Evolutionary conservation across 352 stramenopile species (phyloP), one percentile per base, ranked within the genome.

Genomic region (Pythium dissimile): DNA sequence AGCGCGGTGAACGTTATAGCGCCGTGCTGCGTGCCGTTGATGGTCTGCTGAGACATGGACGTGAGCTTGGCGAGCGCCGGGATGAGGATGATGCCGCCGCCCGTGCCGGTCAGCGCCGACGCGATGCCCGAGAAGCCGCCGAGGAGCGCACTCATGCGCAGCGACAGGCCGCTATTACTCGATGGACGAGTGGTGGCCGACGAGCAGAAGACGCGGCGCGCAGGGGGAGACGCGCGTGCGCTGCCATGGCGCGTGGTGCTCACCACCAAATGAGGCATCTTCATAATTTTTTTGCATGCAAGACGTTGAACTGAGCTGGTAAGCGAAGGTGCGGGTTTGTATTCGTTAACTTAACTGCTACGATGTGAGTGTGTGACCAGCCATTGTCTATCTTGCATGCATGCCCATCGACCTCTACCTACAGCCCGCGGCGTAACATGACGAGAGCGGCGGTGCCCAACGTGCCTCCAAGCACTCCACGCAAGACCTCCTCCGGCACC

Each of bases 21-120:
- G 27, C 76, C 82, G 43, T 90, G 64, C 11, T 82, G 89, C 21
- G 84, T 94, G 64, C 84, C 84, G 45, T 94, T 94, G 46, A 94
- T 80, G 8, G 77, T 77, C 42, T 94, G 84, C 63, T 94, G 84
- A 8, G 80, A 58, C 32, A 94, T 64, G n/a, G 65, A 75, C 32
- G 84, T 92, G 66, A 85, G 88, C 59, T 86, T 88, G 49, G 82
- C 84, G 65, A 94, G 64, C 18, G 72, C 78, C 31, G 84, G 81
- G 65, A 94, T 88, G 54, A 94, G 73, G 42, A 94, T 78, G 47
- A 91, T 78, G 16, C 84, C 84, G 13, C 56, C 56, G 16, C 84
- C 84, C 20, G 91, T 82, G 54, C 84, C 84, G 10, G 84, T 94
- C 24, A 94, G 70, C 5, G 77, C 84, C 18, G 84, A 94, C 20